Conservation (phyloP, 2,329 filamentous ascomycete species). For the Fusarium domesticum region DNA sequence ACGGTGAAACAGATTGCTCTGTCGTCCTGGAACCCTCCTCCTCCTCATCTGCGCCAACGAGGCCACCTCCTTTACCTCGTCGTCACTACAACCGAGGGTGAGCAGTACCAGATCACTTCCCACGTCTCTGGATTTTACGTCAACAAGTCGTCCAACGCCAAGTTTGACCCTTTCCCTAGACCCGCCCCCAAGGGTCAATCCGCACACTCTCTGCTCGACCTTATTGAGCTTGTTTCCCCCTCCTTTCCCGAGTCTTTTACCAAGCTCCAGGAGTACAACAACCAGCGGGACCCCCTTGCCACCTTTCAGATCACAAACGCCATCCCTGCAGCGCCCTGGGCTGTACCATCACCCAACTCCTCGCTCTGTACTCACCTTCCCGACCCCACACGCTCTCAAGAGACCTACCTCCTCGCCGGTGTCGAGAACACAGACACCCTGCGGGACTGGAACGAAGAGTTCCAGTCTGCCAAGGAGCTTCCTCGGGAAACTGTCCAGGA, state of each 20-base stretch:
- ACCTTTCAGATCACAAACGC: conserved; percentile 96
- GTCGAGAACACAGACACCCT: conserved; percentile 92
- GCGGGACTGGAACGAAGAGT: conserved; percentile 98
- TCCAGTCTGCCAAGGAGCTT: conserved; percentile 92
- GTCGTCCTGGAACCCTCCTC: conserved; percentile 95
- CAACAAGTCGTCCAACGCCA: conserved; percentile 92
- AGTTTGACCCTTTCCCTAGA: conserved; percentile 87
- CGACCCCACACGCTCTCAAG: conserved; percentile 86
- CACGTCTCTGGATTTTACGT: conserved; percentile 95
- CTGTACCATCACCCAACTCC: conserved; percentile 69
- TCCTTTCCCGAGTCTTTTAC: conserved; percentile 77
- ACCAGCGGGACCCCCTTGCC: conserved; percentile 79
- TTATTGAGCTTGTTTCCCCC: conserved; percentile 76
- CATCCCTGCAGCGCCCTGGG: conserved; percentile 88
- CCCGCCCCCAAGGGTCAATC: conserved; percentile 72
- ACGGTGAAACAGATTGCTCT: conserved; percentile 86
- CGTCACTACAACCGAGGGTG: conserved; percentile 87
- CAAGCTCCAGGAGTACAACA: conserved; percentile 79
- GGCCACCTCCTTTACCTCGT: conserved; percentile 91
- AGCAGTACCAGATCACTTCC: conserved; percentile 89
- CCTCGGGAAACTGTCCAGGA: conserved; percentile 93
- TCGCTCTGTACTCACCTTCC: conserved; percentile 68
- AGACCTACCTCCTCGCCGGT: conserved; percentile 85
- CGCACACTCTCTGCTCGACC: conserved; percentile 80
- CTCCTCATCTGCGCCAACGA: conserved; percentile 83